Base-by-base conservation (phyloP, 139 green algal genomes). In the Closterium sp. region DNA sequence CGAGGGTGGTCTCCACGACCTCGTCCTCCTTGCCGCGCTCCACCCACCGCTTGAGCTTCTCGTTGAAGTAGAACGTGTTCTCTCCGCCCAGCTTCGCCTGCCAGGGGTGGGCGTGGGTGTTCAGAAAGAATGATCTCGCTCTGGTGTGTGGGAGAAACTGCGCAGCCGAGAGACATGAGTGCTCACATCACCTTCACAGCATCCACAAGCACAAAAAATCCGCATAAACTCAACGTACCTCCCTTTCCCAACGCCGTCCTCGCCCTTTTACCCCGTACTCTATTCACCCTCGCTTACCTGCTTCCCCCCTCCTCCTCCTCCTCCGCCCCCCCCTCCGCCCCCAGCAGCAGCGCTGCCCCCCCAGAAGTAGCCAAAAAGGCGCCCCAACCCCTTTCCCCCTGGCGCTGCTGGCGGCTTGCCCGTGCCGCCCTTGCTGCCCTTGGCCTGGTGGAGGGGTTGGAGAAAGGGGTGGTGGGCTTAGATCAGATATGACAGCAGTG, bases 61-160 rank as follows among this genome's bases (percentile, higher is more conserved):
- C n/a, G 85, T 97, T 94, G 86, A 96, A 97, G 88, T 96, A 97
- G 69, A 97, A 97, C 76, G 87, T 92, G 85, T 96, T 97, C 76
- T 96, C 91, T 9, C 95, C 89, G 2, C 95, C 95, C 34, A 96
- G 88, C 94, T 95, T 95, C 34, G 93, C 94, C 81, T 95, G 91
- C 38, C 38, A 33, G 3, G 81, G 0, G 16, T 1, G 28, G 0
- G 28, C 4, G 4, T 23, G 28, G n/a, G 28, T 1, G 81, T 1
- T n/a, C n/a, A n/a, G n/a, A n/a, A n/a, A n/a, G n/a, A n/a, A n/a
- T n/a, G n/a, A n/a, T n/a, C n/a, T n/a, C n/a, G n/a, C n/a, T 69
- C 43, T 5, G 9, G 19, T 34, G 21, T 33, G 81, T 86, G 81
- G 30, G 81, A 28, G 81, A 3, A 33, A 86, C 21, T 9, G 81